Evolutionary conservation across 1,284 basidiomycete genomes (phyloP).

Genomic region (Filobasidium uniguttulatum): DNA sequence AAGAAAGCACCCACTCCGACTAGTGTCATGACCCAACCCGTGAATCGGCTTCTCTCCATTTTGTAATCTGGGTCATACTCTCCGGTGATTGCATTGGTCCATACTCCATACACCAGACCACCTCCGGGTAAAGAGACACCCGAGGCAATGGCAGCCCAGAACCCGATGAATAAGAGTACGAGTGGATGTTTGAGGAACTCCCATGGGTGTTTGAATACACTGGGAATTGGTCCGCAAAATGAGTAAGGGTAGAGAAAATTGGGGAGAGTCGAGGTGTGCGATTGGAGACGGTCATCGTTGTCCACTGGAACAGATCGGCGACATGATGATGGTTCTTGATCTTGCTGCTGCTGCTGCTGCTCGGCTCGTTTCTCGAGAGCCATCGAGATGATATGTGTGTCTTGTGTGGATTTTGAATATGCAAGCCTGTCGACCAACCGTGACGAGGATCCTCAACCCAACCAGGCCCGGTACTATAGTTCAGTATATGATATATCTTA

Average conservation of each 20-base stretch:
- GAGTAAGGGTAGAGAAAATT: slow-evolving; percentile 19
- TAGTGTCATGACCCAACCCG: slow-evolving; percentile 32
- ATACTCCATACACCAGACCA: slow-evolving; percentile 19
- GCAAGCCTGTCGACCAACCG: too few species aligned
- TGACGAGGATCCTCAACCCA: too few species aligned
- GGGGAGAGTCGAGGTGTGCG: slow-evolving; percentile 16
- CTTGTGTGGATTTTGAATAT: too few species aligned
- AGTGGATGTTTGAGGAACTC: slow-evolving; percentile 16
- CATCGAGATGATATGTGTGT: too few species aligned
- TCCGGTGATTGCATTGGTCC: slow-evolving; percentile 21
- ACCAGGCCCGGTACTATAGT: too few species aligned
- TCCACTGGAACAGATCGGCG: background rate
- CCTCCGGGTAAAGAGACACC: slow-evolving; percentile 19
- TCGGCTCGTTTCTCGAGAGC: too few species aligned
- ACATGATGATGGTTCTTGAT: background rate
- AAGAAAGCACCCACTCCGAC: slow-evolving; percentile 26
- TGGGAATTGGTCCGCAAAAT: slow-evolving; percentile 18
- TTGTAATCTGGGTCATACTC: slow-evolving; percentile 15
- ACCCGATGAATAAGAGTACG: slow-evolving; percentile 17
- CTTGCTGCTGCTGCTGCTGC: background rate
- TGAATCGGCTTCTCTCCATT: slow-evolving; percentile 16
- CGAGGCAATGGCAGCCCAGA: slow-evolving; percentile 14
- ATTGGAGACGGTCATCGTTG: slow-evolving; percentile 1
- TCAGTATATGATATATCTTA: too few species aligned
- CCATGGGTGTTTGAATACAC: slow-evolving; percentile 8